Percentiles rank a stretch among this genome's conserved stretches.
phyloP scores from a whole-genome alignment of 139 green algal genomes.

The Dunaliella primolecta region DNA sequence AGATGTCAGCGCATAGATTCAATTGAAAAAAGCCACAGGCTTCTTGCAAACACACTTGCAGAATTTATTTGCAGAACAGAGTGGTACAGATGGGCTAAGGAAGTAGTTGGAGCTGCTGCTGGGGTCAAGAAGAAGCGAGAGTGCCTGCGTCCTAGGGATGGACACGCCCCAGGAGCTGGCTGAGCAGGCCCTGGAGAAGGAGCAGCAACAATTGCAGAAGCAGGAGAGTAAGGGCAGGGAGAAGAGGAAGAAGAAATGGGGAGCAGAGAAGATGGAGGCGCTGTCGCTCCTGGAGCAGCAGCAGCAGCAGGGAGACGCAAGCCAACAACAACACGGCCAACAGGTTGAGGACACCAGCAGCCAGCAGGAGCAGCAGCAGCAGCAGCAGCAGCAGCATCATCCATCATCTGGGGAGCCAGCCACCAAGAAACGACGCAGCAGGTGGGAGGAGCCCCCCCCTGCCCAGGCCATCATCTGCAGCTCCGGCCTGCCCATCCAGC shows the following conservation, averaged over 20 bases:
- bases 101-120: too few species aligned
- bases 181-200: too few species aligned
- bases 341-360: too few species aligned
- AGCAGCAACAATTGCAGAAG: neutral
- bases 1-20: too few species aligned
- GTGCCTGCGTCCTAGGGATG: too few species aligned
- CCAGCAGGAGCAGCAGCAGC: neutral
- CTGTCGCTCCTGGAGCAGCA: constrained; percentile 24
- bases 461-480: constrained; percentile 14
- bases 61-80: too few species aligned
- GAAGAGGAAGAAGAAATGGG: constrained; percentile 22
- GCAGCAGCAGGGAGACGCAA: constrained; percentile 1
- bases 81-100: too few species aligned
- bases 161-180: too few species aligned
- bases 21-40: too few species aligned
- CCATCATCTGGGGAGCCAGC: neutral
- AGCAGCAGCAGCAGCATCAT: neutral
- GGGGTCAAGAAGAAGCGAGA: too few species aligned
- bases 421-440: constrained; percentile 36
- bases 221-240: neutral
- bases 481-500: constrained; percentile 26
- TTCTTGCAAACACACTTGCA: too few species aligned
- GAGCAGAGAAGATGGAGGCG: constrained; percentile 32
- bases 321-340: neutral
- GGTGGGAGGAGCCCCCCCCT: constrained; percentile 42